Conservation (phyloP, 805 yeast species). For the Candida wancherniae region DNA sequence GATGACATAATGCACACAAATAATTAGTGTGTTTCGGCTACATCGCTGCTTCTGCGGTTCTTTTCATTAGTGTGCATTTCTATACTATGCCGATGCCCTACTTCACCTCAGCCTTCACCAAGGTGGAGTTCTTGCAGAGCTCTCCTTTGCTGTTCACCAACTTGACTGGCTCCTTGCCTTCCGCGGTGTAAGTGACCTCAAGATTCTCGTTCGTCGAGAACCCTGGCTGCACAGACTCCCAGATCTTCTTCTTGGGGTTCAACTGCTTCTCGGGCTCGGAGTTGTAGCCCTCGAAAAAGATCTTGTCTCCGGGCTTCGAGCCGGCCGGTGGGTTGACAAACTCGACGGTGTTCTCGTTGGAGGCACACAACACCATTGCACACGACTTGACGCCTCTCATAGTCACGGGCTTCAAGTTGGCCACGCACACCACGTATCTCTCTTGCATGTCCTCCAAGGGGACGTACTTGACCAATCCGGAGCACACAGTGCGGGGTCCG, state of each 20-base stretch:
- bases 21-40: neutral
- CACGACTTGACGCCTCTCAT: slow-evolving; percentile 96
- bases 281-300: slow-evolving; percentile 88
- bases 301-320: slow-evolving; percentile 91
- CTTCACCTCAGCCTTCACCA: slow-evolving; percentile 77
- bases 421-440: slow-evolving; percentile 84
- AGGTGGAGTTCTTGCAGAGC: slow-evolving; percentile 63
- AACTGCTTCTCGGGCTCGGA: slow-evolving; percentile 86
- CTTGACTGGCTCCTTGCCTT: slow-evolving; percentile 67
- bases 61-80: neutral
- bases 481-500: slow-evolving; percentile 97
- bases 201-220: slow-evolving; percentile 75
- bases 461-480: slow-evolving; percentile 87
- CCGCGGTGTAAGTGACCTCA: slow-evolving; percentile 77
- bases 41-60: neutral
- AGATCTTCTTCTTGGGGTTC: slow-evolving; percentile 97
- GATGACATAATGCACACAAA: too few species aligned
- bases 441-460: slow-evolving; percentile 94
- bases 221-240: slow-evolving; percentile 92
- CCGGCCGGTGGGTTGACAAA: slow-evolving; percentile 93
- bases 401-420: slow-evolving; percentile 94
- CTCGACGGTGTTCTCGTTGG: slow-evolving; percentile 70
- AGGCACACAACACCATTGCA: slow-evolving; percentile 97
- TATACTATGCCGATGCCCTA: slow-evolving; percentile 32
- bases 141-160: slow-evolving; percentile 80